Evolutionary conservation across 2,329 filamentous ascomycete species (phyloP), one percentile per base, ranked within the genome.

Genomic region (Diaporthe ampelina): DNA sequence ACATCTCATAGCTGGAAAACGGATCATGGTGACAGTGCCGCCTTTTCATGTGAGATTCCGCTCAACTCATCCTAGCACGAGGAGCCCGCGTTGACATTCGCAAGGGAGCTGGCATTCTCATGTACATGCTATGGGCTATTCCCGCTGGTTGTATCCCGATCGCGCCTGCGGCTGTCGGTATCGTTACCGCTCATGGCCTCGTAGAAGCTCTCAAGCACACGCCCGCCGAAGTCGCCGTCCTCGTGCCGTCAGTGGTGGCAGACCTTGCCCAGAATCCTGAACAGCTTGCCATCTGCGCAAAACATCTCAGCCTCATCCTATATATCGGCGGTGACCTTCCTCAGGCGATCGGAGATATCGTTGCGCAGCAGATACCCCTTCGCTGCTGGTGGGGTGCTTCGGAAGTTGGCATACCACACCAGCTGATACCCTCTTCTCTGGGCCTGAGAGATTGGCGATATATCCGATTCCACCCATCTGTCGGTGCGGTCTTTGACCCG

Each of bases 171-270:
- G 74, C 79, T 0, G 73, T 74, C 0, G 79, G 75, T 1, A 81
- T 81, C 19, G 75, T 75, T 4, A 82, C 78, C 2, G 80, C 77
- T 1, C 77, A 80, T 15, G 80, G 78, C 9, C 45, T 82, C 5
- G 79, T 79, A 6, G 80, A 81, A 19, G 76, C 78, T 3, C 78
- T 83, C 0, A 78, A 79, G 70, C 76, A 79, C 13, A 77, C 79
- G 26, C 80, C 79, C 6, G 80, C 78, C 1, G 81, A 83, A 8
- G 58, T 81, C 35, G 82, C 81, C 13, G 61, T 83, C 13, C 73
- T 83, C 0, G 80, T 82, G 11, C 82, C 82, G 0, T 83, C 81
- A 5, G 79, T 85, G 1, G 77, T 85, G 0, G 78, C 79, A 8
- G 82, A 85, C 56, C 68, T 85, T 1, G 71, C 71, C 0, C 71